Conservation (phyloP, 2,329 filamentous ascomycete species). For the Paecilomyces sp. region DNA sequence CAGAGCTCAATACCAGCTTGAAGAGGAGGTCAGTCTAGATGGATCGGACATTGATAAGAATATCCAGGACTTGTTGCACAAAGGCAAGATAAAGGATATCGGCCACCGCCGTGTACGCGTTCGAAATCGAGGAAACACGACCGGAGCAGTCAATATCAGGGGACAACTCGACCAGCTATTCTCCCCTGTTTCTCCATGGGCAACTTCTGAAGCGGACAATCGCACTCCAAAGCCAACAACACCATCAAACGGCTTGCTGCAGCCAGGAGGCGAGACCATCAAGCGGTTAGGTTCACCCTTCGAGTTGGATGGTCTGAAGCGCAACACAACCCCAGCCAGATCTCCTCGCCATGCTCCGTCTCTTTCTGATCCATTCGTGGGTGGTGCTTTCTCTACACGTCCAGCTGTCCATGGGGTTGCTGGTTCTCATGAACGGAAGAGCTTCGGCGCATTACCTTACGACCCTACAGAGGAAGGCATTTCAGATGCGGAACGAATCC, state of each 20-base stretch:
- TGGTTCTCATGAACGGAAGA: slow-evolving; percentile 9
- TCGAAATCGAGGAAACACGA: slow-evolving; percentile 55
- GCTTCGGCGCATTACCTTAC: slow-evolving; percentile 14
- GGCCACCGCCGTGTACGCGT: slow-evolving; percentile 52
- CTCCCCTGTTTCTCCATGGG: slow-evolving; percentile 38
- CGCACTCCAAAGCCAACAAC: slow-evolving; percentile 14
- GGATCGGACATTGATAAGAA: slow-evolving; percentile 25
- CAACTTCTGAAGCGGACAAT: slow-evolving; percentile 18
- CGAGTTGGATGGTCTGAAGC: slow-evolving; percentile 30
- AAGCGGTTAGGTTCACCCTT: slow-evolving; percentile 44
- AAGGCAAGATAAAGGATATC: slow-evolving; percentile 36
- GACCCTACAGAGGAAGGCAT: slow-evolving; percentile 27
- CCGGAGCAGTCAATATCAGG: slow-evolving; percentile 48
- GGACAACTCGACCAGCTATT: slow-evolving; percentile 49
- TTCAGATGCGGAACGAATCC: slow-evolving; percentile 32
- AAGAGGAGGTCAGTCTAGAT: slow-evolving; percentile 43
- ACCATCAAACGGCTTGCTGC: slow-evolving; percentile 20
- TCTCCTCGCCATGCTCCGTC: slow-evolving; percentile 34
- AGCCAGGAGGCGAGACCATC: slow-evolving; percentile 31
- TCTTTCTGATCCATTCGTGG: slow-evolving; percentile 37
- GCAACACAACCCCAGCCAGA: slow-evolving; percentile 20
- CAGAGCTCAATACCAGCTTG: slow-evolving; percentile 49
- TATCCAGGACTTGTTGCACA: slow-evolving; percentile 28
- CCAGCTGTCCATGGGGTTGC: slow-evolving; percentile 9
- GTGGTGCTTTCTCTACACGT: slow-evolving; percentile 13